Conservation (phyloP, 2,329 filamentous ascomycete species). For the Pseudopyricularia javanii region DNA sequence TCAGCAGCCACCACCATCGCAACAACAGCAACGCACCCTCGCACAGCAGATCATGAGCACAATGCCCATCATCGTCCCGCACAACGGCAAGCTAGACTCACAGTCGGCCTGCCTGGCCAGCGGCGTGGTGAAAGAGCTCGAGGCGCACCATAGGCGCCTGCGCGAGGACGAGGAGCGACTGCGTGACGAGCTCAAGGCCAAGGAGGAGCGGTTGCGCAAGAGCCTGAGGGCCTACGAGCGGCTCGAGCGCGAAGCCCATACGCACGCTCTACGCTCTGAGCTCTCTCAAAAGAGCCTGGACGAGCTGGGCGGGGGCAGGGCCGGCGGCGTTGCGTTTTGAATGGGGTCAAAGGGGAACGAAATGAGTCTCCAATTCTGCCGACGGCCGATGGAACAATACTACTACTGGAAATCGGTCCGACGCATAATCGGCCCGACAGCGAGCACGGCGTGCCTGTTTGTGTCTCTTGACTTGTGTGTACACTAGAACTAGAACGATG, state of each 20-base stretch:
- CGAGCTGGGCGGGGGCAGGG: constrained; percentile 42
- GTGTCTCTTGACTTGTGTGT: no score
- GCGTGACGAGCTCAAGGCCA: constrained; percentile 36
- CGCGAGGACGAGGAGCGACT: constrained; percentile 46
- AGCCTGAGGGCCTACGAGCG: constrained; percentile 40
- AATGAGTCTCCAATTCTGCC: neutral
- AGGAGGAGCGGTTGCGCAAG: constrained; percentile 42
- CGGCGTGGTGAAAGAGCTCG: constrained; percentile 40
- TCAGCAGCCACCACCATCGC: constrained; percentile 1
- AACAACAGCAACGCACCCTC: constrained; percentile 24
- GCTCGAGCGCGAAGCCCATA: constrained; percentile 39
- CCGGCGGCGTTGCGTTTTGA: constrained; percentile 42
- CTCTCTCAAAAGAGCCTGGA: constrained; percentile 44
- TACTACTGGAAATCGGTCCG: no score
- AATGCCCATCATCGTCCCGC: constrained; percentile 34
- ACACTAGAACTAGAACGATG: no score
- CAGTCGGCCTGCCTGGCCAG: constrained; percentile 27
- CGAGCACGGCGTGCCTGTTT: no score
- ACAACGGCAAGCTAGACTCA: constrained; percentile 38
- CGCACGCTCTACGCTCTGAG: constrained; percentile 42
- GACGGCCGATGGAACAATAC: no score
- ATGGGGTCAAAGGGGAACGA: neutral
- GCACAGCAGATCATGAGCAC: constrained; percentile 39
- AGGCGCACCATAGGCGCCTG: constrained; percentile 39
- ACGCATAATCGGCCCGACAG: no score